Evolutionary conservation across 352 stramenopile genomes (phyloP), one percentile per base, ranked within the genome.

Genomic region (Globisporangium heterothallicum): DNA sequence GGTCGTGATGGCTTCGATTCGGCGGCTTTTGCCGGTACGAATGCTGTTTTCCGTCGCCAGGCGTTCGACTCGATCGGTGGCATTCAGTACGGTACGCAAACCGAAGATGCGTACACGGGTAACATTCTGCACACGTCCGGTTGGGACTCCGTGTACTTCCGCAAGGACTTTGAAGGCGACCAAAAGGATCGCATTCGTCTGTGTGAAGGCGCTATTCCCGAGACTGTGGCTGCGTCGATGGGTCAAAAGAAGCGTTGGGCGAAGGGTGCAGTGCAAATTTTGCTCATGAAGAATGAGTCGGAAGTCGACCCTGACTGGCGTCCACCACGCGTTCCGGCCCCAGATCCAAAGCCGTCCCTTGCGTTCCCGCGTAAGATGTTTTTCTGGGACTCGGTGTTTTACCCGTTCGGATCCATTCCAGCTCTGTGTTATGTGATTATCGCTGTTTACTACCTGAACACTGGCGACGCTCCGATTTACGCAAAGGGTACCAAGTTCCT

Each of bases 71-170:
- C 82, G 21, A 89, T 96, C 32, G 81, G 84, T 65, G 86, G 86
- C 34, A 95, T 96, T 58, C 78, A 90, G 61, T 93, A 93, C 60
- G 86, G 86, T 66, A 92, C 78, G 4, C 85, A 92, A 63, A 96
- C 84, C 0, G 86, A 96, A 80, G 84, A 96, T 84, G 80, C 80
- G n/a, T 95, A 66, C 56, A 95, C 84, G 8, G 84, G 84, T 69
- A 92, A 95, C 63, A 68, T 93, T 55, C 48, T 95, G 43, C 76
- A 90, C 59, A 87, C 76, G 43, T 79, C 76, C 30, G 84, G 84
- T 4, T 95, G 84, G 84, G 77, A 95, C 51, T 90, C 78, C 3
- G 72, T 91, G 0, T 95, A 93, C 77, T 95, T 95, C 68, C 82
- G 84, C 26, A 95, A 95, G 67, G 84, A 95, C 64, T 92, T 95